Percentiles rank a stretch among this genome's conserved stretches.
Conservation (phyloP, 2,329 filamentous ascomycete genomes). For the Claviceps quebecensis region DNA sequence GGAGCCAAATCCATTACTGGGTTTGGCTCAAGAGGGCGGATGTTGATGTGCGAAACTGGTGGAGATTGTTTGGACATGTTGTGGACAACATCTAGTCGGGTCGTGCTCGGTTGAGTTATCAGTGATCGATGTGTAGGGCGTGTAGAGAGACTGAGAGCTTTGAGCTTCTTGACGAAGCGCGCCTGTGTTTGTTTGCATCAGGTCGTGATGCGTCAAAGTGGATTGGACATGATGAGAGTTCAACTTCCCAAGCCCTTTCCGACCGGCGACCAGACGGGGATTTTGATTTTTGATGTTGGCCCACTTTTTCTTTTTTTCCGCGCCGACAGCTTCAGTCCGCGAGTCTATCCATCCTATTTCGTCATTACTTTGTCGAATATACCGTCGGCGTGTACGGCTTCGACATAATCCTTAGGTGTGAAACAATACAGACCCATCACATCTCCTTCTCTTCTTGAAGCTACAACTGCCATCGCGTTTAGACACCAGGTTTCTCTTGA, state of each 20-base stretch:
- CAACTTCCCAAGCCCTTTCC: no score
- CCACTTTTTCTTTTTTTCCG: neutral
- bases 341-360: neutral
- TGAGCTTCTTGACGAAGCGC: no score
- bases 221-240: neutral
- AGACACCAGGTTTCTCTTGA: neutral
- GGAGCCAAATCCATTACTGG: constrained; percentile 41
- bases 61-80: neutral
- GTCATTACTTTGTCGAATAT: neutral
- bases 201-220: neutral
- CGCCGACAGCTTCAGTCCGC: neutral
- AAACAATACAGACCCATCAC: neutral
- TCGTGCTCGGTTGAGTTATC: neutral
- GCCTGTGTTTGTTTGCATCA: no score
- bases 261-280: neutral
- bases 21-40: neutral
- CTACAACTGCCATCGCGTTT: neutral
- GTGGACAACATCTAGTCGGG: neutral
- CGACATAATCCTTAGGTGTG: no score
- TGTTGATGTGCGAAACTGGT: neutral
- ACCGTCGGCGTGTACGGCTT: no score
- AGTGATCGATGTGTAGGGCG: neutral
- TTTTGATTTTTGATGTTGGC: neutral
- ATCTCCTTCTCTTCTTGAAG: neutral
- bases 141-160: neutral